Conservation (phyloP, 805 yeast species). For the Lipomyces mesembrius region DNA sequence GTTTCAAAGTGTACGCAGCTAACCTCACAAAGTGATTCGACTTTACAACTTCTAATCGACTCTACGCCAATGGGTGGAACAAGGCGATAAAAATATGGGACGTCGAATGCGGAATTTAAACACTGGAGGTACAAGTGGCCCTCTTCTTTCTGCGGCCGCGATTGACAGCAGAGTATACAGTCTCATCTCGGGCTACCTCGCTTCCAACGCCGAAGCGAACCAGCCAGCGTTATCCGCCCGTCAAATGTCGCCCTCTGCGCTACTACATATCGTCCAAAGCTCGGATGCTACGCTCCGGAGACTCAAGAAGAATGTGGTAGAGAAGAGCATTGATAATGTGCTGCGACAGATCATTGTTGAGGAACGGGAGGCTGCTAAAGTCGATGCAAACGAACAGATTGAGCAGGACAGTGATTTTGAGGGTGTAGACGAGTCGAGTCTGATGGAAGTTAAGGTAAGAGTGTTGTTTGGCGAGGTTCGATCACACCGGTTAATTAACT, state of each 20-base stretch:
- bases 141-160: constrained; percentile 22
- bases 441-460: constrained; percentile 62
- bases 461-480: not conserved
- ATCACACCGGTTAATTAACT: not conserved
- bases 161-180: constrained; percentile 39
- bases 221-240: constrained; percentile 13
- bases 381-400: constrained; percentile 41
- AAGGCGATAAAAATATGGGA: constrained; percentile 17
- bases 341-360: constrained; percentile 15
- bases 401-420: constrained; percentile 49
- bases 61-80: constrained; percentile 1
- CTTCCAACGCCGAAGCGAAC: constrained; percentile 1
- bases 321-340: constrained; percentile 63
- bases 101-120: constrained; percentile 27
- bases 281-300: constrained; percentile 71
- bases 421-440: constrained; percentile 48
- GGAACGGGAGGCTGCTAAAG: constrained; percentile 26
- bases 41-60: not conserved
- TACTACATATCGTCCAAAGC: constrained; percentile 48
- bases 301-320: constrained; percentile 66
- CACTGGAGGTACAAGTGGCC: constrained; percentile 8
- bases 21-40: not conserved
- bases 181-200: constrained; percentile 41
- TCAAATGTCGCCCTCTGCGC: constrained; percentile 27
- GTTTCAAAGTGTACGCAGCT: too few relatives aligned